These are phyloP conservation scores for Thuidium tamariscinum DNA, from an alignment of 225 moss, liverwort and hornwort species.

Conservation along the genomic window DNA sequence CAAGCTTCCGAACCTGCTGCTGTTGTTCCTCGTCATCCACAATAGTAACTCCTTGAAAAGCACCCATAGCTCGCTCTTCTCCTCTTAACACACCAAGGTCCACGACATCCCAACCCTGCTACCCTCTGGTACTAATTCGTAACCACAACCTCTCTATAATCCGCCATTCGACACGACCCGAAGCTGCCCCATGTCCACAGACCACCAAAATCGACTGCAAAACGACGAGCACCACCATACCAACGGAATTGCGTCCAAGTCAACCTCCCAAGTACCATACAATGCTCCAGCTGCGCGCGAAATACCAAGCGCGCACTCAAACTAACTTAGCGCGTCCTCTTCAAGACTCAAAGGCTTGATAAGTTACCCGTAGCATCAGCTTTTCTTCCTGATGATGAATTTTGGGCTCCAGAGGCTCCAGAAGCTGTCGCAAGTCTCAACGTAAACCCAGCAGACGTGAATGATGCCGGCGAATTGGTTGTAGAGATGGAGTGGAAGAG, in stretches of 20 bases:
- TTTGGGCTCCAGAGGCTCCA: neutral
- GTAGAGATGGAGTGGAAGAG: neutral
- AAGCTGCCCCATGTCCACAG: neutral
- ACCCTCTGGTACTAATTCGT: neutral
- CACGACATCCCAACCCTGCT: neutral
- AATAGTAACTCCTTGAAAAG: neutral
- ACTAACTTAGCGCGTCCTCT: neutral
- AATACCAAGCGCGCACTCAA: neutral
- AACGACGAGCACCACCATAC: neutral
- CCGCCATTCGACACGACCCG: neutral
- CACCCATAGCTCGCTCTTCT: conserved; percentile 22
- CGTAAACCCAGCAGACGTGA: neutral
- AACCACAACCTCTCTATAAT: neutral
- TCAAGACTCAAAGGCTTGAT: neutral
- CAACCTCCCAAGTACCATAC: neutral
- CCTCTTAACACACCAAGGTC: neutral
- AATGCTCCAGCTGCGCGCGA: neutral
- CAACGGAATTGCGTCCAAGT: neutral
- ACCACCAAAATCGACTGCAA: neutral
- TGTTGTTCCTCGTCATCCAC: neutral
- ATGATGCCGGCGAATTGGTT: neutral
- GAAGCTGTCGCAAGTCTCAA: neutral
- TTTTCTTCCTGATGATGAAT: neutral
- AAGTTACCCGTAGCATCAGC: neutral
- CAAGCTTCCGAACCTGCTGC: conserved; percentile 1